phyloP scores from a whole-genome alignment of 176 grass and related monocot species.

The Stipa capillata region DNA sequence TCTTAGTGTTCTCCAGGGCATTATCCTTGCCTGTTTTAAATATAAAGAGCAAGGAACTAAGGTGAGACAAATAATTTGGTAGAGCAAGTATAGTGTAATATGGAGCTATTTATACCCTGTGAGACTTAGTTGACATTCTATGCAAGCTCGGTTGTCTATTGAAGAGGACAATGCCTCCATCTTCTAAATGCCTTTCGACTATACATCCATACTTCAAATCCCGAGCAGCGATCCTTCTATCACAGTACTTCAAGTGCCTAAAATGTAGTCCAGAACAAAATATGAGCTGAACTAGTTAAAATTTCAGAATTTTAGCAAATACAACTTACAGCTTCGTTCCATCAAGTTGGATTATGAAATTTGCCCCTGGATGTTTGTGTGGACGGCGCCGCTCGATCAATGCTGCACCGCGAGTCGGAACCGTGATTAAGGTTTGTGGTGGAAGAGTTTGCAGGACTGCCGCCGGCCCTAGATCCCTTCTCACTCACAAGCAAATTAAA shows the following conservation, averaged over 20 bases:
- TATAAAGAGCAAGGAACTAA: conserved; percentile 10
- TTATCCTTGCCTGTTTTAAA: conserved; percentile 80
- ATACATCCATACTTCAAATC: conserved; percentile 81
- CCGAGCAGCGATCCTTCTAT: conserved; percentile 68
- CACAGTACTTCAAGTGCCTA: conserved; percentile 67
- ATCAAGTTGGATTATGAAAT: conserved; percentile 60
- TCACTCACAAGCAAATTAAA: neutral
- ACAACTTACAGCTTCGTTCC: conserved; percentile 61
- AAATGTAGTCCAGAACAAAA: conserved; percentile 20
- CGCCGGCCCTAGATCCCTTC: neutral
- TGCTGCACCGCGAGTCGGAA: neutral
- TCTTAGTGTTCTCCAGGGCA: conserved; percentile 96
- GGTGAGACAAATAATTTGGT: conserved; percentile 10
- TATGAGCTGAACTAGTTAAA: conserved; percentile 2
- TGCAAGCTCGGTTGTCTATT: conserved; percentile 97
- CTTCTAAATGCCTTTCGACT: conserved; percentile 98
- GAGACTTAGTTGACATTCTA: conserved; percentile 98
- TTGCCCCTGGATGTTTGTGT: conserved; percentile 87
- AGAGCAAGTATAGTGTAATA: neutral
- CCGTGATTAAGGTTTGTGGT: neutral
- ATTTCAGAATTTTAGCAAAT: conserved; percentile 9
- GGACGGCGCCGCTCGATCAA: neutral
- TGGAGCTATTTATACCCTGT: conserved; percentile 47
- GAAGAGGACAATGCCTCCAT: conserved; percentile 91
- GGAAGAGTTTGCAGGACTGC: neutral